Conservation (phyloP, 208 protist genomes). For the Novymonas esmeraldas region DNA sequence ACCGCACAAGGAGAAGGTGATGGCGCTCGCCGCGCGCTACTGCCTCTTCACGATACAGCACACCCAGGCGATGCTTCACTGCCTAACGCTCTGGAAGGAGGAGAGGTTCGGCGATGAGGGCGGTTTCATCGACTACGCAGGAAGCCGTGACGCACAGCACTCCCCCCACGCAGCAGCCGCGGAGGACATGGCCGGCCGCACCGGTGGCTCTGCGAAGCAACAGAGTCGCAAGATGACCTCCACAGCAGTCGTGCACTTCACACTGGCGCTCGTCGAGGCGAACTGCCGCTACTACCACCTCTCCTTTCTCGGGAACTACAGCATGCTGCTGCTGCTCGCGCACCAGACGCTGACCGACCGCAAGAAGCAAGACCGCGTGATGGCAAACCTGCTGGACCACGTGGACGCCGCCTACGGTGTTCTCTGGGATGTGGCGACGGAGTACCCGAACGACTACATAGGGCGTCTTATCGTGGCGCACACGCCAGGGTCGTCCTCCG, state of each 20-base stretch:
- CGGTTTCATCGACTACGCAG: slow-evolving; percentile 4
- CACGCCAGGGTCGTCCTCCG: neutral
- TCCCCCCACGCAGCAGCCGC: neutral
- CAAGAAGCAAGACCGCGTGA: slow-evolving; percentile 6
- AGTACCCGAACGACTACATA: neutral
- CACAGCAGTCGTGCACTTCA: neutral
- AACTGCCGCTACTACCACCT: slow-evolving; percentile 19
- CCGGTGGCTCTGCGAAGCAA: too few species aligned
- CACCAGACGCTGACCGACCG: slow-evolving; percentile 16
- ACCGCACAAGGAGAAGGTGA: slow-evolving; percentile 7
- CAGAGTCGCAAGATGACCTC: too few species aligned
- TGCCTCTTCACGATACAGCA: slow-evolving; percentile 25
- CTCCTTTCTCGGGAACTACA: slow-evolving; percentile 13
- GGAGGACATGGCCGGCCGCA: neutral
- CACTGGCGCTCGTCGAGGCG: slow-evolving; percentile 2
- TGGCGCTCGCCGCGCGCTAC: slow-evolving; percentile 21
- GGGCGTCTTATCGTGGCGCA: neutral
- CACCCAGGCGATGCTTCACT: slow-evolving; percentile 25
- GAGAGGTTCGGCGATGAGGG: slow-evolving; percentile 8
- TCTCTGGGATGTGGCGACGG: neutral
- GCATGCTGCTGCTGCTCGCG: neutral
- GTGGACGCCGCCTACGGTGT: neutral
- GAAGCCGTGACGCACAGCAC: too few species aligned
- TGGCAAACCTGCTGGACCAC: slow-evolving; percentile 11
- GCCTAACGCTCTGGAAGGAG: slow-evolving; percentile 20